Conservation (phyloP, 306 rosid genomes). For the peach (Prunus persica) region DNA sequence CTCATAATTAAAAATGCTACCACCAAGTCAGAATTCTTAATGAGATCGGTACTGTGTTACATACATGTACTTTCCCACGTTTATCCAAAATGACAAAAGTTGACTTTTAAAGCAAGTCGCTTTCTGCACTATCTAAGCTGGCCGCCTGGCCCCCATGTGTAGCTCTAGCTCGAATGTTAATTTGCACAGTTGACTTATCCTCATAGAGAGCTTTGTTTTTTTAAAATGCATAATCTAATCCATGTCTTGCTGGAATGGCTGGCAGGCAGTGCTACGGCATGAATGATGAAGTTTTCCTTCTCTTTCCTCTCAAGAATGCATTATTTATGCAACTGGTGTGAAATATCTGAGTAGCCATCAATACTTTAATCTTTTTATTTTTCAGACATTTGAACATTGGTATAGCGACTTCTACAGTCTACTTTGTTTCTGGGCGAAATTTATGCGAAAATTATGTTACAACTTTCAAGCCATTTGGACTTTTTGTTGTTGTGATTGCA, state of each 20-base stretch:
- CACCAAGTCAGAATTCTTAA: neutral
- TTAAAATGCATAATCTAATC: neutral
- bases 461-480: neutral
- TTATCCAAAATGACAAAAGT: constrained; percentile 21
- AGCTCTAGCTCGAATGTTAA: neutral
- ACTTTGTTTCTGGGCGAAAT: neutral
- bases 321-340: neutral
- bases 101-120: constrained; percentile 35
- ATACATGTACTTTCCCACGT: neutral
- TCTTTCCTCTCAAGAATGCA: neutral
- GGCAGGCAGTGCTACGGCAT: neutral
- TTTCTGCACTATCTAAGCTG: constrained; percentile 19
- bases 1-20: neutral
- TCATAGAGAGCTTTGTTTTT: neutral
- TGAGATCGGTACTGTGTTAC: neutral
- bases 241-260: neutral
- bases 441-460: neutral
- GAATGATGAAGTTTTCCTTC: too few relatives aligned
- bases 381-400: neutral
- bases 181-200: constrained; percentile 2
- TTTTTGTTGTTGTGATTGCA: neutral
- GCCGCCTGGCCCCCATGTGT: neutral
- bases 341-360: neutral
- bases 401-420: neutral
- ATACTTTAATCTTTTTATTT: neutral